phyloP scores from a whole-genome alignment of 1,284 basidiomycete species.

The Trametes pubescens region DNA sequence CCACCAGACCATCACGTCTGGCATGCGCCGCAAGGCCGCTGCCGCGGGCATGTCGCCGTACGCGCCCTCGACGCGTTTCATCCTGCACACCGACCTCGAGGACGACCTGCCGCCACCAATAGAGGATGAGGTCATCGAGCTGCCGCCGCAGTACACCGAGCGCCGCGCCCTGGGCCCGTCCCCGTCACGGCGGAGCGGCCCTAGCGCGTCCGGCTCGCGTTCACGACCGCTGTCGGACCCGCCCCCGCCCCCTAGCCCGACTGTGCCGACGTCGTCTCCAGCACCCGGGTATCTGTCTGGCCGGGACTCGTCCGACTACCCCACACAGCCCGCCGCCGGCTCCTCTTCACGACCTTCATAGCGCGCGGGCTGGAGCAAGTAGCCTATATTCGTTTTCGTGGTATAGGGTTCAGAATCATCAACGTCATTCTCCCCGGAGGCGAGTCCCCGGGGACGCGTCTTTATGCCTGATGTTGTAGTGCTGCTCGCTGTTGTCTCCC shows the following conservation, averaged over 20 bases:
- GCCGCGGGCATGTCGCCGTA: conserved; percentile 54
- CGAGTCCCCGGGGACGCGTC: conserved; percentile 4
- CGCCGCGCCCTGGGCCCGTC: conserved; percentile 40
- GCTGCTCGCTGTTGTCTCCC: not conserved
- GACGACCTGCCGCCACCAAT: conserved; percentile 57
- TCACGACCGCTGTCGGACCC: conserved; percentile 7
- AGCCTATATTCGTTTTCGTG: not conserved
- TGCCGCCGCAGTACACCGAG: conserved; percentile 78
- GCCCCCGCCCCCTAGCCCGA: conserved; percentile 23
- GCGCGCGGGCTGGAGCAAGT: not conserved
- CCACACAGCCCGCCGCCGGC: not conserved
- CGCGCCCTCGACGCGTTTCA: conserved; percentile 58
- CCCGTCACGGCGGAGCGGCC: not conserved
- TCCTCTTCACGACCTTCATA: conserved; percentile 24
- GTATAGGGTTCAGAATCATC: conserved; percentile 6
- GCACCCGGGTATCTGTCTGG: conserved; percentile 18
- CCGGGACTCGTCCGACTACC: conserved; percentile 10
- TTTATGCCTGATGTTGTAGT: conserved; percentile 11
- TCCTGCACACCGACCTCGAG: conserved; percentile 74
- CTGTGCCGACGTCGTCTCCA: conserved; percentile 3
- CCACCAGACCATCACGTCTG: conserved; percentile 41
- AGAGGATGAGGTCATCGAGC: conserved; percentile 68
- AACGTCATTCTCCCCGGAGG: not conserved
- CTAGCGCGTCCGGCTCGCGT: conserved; percentile 9
- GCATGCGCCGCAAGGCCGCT: conserved; percentile 58